Evolutionary conservation across 495 filamentous ascomycete genomes (phyloP).

Genomic region (Clavariopsis aquatica): DNA sequence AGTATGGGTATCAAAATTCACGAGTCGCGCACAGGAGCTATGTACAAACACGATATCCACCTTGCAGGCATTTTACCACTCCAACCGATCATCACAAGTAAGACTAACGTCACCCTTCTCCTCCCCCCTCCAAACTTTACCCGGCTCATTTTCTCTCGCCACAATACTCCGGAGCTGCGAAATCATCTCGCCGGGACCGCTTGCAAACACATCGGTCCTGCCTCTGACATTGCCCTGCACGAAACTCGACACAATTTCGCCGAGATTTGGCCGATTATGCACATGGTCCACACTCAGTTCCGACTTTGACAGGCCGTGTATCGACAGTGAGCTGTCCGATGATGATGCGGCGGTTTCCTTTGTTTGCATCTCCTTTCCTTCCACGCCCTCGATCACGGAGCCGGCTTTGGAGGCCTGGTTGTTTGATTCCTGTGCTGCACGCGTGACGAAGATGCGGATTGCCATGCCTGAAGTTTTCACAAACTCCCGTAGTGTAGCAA

Average conservation of each 20-base stretch:
- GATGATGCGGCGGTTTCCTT: slow-evolving; percentile 7
- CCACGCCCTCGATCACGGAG: neutral
- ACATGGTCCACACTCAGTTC: slow-evolving; percentile 19
- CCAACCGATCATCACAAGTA: slow-evolving; percentile 52
- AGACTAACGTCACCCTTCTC: slow-evolving; percentile 58
- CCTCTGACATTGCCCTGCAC: slow-evolving; percentile 44
- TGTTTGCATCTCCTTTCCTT: slow-evolving; percentile 14
- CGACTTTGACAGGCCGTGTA: slow-evolving; percentile 3
- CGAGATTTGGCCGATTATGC: slow-evolving; percentile 42
- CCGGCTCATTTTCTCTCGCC: slow-evolving; percentile 40
- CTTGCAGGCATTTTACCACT: slow-evolving; percentile 13
- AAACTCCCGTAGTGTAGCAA: slow-evolving; percentile 48
- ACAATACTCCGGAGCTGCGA: slow-evolving; percentile 57
- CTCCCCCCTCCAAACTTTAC: slow-evolving; percentile 43
- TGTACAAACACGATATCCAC: no score
- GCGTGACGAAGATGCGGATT: slow-evolving; percentile 61
- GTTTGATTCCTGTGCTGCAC: slow-evolving; percentile 42
- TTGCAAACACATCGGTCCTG: slow-evolving; percentile 58
- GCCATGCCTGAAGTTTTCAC: slow-evolving; percentile 44
- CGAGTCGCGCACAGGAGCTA: no score
- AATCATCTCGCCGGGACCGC: slow-evolving; percentile 63
- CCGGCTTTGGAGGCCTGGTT: neutral
- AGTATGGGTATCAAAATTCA: no score
- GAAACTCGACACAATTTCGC: slow-evolving; percentile 41
- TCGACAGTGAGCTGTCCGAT: neutral